Percentiles rank a stretch among this genome's conserved stretches.
Conservation (phyloP, 2,329 filamentous ascomycete genomes). For the Pezicula rhizophila region DNA sequence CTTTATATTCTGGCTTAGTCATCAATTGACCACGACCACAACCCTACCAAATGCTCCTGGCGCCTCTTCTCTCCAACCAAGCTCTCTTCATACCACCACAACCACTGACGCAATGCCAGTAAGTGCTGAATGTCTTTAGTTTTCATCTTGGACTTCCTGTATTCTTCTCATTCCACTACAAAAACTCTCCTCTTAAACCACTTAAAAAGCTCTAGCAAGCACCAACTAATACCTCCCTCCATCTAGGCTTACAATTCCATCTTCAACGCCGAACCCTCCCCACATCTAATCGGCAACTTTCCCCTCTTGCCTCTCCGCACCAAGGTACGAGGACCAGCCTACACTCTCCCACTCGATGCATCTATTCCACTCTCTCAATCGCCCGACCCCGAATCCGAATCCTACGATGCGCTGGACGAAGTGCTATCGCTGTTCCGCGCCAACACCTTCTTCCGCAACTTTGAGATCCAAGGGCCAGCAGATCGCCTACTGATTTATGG, state of each 20-base stretch:
- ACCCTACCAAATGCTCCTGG: too few relatives aligned
- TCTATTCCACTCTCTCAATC: slow-evolving; percentile 40
- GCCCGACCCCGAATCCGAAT: slow-evolving; percentile 79
- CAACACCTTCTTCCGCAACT: slow-evolving; percentile 99
- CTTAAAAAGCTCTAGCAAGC: too few relatives aligned
- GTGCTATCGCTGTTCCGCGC: slow-evolving; percentile 88
- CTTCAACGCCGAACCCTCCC: slow-evolving; percentile 65
- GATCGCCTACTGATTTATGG: slow-evolving; percentile 95
- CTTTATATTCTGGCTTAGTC: too few relatives aligned
- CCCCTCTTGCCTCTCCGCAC: slow-evolving; percentile 91
- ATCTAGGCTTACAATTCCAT: slow-evolving; percentile 91
- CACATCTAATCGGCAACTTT: slow-evolving; percentile 74
- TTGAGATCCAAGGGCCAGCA: slow-evolving; percentile 94
- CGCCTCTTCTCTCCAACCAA: too few relatives aligned
- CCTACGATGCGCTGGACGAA: slow-evolving; percentile 95
- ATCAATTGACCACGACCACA: too few relatives aligned
- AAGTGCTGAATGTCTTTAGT: too few relatives aligned
- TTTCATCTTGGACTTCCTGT: too few relatives aligned
- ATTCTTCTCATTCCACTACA: too few relatives aligned
- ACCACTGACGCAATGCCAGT: too few relatives aligned
- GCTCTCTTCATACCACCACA: too few relatives aligned
- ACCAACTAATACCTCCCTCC: slow-evolving; percentile 2
- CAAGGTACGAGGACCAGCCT: slow-evolving; percentile 89
- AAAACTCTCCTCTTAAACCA: too few relatives aligned
- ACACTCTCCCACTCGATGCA: slow-evolving; percentile 63